Percentiles rank a stretch among this genome's conserved stretches.
phyloP scores from a whole-genome alignment of 345 rosid species.

The Hirschfeldia incana region DNA sequence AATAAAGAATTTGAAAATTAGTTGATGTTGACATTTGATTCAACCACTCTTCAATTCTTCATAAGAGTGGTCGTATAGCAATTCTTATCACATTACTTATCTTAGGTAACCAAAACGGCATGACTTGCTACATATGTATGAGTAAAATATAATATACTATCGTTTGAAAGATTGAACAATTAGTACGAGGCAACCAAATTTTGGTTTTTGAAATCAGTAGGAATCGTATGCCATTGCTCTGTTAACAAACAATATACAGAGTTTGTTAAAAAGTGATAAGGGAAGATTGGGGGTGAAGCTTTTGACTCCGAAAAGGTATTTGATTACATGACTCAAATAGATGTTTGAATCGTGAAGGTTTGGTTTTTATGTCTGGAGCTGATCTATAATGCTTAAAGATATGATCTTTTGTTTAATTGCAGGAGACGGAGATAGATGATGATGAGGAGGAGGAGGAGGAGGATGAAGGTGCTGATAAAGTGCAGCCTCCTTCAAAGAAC shows the following conservation, averaged over 20 bases:
- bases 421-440: slow-evolving; percentile 47
- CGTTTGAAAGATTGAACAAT: neutral
- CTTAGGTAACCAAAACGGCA: neutral
- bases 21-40: neutral
- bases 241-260: neutral
- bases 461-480: slow-evolving; percentile 11
- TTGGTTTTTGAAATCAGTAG: neutral
- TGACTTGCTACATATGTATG: neutral
- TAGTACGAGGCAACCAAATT: neutral
- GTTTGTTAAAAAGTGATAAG: neutral
- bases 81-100: neutral
- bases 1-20: neutral
- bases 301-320: no score
- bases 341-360: neutral
- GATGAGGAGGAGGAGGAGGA: slow-evolving; percentile 33
- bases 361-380: neutral
- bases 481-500: slow-evolving; percentile 33
- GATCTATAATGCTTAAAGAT: neutral
- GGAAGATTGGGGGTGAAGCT: neutral
- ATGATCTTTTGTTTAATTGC: slow-evolving; percentile 19
- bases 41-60: neutral
- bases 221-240: slow-evolving; percentile 8
- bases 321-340: no score
- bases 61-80: neutral
- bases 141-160: slow-evolving; percentile 15